Conservation (phyloP, 2,329 filamentous ascomycete genomes). For the Talaromyces sp. region DNA sequence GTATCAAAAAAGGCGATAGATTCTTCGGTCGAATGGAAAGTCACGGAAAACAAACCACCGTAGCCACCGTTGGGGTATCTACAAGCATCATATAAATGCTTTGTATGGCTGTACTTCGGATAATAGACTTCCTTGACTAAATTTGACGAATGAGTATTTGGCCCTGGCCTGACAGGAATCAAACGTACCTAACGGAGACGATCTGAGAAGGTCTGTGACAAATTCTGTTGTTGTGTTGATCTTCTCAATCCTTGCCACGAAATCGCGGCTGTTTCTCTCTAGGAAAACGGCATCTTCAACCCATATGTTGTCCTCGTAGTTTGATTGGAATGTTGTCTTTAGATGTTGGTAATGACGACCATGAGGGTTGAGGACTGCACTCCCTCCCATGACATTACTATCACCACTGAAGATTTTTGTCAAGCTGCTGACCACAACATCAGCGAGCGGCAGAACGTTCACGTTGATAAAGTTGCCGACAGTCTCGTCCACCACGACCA, state of each 20-base stretch:
- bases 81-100: conserved; percentile 71
- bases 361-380: conserved; percentile 59
- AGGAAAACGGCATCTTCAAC: conserved; percentile 90
- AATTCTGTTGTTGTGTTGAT: conserved; percentile 83
- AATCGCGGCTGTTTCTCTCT: conserved; percentile 93
- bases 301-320: conserved; percentile 90
- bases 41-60: conserved; percentile 80
- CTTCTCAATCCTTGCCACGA: conserved; percentile 72
- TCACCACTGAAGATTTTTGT: conserved; percentile 98
- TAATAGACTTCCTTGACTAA: conserved; percentile 78
- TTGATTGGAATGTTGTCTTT: conserved; percentile 58
- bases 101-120: conserved; percentile 70
- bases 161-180: background rate
- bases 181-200: conserved; percentile 47
- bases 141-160: conserved; percentile 11
- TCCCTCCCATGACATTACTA: conserved; percentile 96
- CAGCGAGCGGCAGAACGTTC: conserved; percentile 81
- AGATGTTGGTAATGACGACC: conserved; percentile 65
- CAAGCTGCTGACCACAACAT: conserved; percentile 88
- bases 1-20: conserved; percentile 80
- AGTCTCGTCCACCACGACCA: conserved; percentile 89
- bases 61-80: conserved; percentile 73
- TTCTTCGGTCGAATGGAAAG: conserved; percentile 65
- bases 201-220: conserved; percentile 66
- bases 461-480: conserved; percentile 96